Base-by-base conservation (phyloP, 176 grass and related monocot genomes). In the Oryza meridionalis region DNA sequence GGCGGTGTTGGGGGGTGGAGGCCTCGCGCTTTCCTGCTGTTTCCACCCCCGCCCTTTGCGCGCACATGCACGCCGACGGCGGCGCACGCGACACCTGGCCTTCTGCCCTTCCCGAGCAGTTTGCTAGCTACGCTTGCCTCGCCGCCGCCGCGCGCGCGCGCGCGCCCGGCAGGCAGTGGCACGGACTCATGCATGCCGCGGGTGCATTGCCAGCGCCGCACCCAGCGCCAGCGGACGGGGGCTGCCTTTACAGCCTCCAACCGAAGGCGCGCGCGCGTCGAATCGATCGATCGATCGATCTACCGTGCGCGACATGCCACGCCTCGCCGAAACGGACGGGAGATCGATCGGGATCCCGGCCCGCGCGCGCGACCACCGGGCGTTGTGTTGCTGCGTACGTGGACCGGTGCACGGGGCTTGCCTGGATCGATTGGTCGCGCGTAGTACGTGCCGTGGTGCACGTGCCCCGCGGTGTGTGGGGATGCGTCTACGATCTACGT, bases 401-500 rank as follows among this genome's bases (percentile, higher is more conserved):
- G 58, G 9, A 62, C 58, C 8, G 21, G 21, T 24, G 58, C n/a
- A 62, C 58, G 58, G 29, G 29, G 29, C 29, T 6, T 58, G 53
- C 53, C 53, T n/a, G 53, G 53, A 58, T 58, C 17, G 17, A 55
- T n/a, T 2, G 53, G 53, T n/a, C 19, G 17, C 53, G 53, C 31
- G 79, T 40, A 58, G 79, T 40, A 58, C 26, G 82, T 69, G 55
- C 72, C 85, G 44, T 17, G 71, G 50, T 77, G 88, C 88, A 82
- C 84, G 84, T 82, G 83, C 83, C 83, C 78, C 16, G 19, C 67
- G 14, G 64, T 59, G 64, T 67, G 58, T 62, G 58, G 58, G 58
- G 58, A n/a, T n/a, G 58, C 58, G 24, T 62, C 55, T 9, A 61
- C 55, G 7, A 22, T 9, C 58, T 24, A 62, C n/a, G 22, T 62